phyloP scores from a whole-genome alignment of 495 filamentous ascomycete species.

The Penicillium cinerascens region DNA sequence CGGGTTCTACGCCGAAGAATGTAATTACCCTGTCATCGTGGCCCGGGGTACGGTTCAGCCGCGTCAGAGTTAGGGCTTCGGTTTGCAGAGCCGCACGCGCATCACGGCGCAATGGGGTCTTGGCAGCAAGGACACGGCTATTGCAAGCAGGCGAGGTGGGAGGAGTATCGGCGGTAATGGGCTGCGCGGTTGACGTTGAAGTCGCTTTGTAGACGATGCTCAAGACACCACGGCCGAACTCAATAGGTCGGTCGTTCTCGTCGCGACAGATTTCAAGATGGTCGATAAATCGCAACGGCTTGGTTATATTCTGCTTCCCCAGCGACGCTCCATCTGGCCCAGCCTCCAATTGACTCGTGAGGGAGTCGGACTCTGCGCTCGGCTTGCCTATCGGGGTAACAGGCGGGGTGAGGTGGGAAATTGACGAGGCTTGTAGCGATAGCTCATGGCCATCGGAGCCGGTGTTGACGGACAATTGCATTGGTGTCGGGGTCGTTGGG shows the following conservation, averaged over 20 bases:
- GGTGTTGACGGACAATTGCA: conserved; percentile 33
- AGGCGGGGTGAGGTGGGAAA: conserved; percentile 33
- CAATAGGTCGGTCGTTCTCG: conserved; percentile 23
- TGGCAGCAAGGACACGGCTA: conserved; percentile 49
- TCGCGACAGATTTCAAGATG: conserved; percentile 36
- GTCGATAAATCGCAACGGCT: conserved; percentile 29
- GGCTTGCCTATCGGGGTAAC: conserved; percentile 31
- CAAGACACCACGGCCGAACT: conserved; percentile 58
- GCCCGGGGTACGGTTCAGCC: conserved; percentile 36
- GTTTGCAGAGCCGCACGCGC: conserved; percentile 45
- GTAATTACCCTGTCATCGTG: conserved; percentile 44
- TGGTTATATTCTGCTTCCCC: conserved; percentile 12
- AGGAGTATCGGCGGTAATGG: conserved; percentile 28
- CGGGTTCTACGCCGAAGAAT: conserved; percentile 53
- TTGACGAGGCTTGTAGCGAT: conserved; percentile 7
- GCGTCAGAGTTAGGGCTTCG: conserved; percentile 53
- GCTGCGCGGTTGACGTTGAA: conserved; percentile 8
- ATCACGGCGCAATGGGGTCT: conserved; percentile 47
- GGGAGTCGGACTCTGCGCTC: conserved; percentile 5
- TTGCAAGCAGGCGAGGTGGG: conserved; percentile 45
- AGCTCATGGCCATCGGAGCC: conserved; percentile 12
- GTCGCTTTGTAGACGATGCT: conserved; percentile 56
- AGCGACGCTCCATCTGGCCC: background rate
- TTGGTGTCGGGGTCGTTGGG: conserved; percentile 10
- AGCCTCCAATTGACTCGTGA: background rate